A percentile compares a stretch with the other conserved stretches of the same genome.
phyloP scores from a whole-genome alignment of 2,329 filamentous ascomycete genomes.

The Dendrostoma leiphaemia region DNA sequence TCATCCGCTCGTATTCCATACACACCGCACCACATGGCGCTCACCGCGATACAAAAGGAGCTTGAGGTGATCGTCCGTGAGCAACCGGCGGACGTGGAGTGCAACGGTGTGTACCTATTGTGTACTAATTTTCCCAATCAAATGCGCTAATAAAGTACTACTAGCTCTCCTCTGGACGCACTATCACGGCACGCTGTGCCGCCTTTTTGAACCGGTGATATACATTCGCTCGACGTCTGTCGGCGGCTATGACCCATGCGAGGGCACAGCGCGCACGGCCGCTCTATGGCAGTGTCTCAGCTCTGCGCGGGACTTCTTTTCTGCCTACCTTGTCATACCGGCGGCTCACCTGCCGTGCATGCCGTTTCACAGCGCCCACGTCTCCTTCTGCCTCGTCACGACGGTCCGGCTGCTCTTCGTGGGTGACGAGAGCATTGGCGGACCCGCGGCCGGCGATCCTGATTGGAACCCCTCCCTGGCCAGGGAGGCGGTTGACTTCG shows the following conservation, averaged over 20 bases:
- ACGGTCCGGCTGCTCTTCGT: conserved; percentile 34
- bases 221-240: conserved; percentile 24
- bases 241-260: conserved; percentile 12
- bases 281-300: conserved; percentile 37
- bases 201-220: conserved; percentile 38
- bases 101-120: conserved; percentile 23
- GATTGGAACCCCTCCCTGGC: conserved; percentile 37
- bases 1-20: conserved; percentile 19
- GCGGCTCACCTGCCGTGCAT: conserved; percentile 26
- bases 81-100: conserved; percentile 21
- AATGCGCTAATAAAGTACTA: neutral
- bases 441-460: conserved; percentile 16
- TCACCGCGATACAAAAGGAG: conserved; percentile 31
- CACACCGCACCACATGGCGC: conserved; percentile 31
- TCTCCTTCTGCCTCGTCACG: conserved; percentile 35
- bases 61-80: conserved; percentile 25
- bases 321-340: conserved; percentile 26
- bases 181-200: conserved; percentile 31
- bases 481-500: conserved; percentile 32
- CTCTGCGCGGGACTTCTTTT: conserved; percentile 26
- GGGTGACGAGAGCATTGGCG: conserved; percentile 19
- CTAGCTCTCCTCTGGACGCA: conserved; percentile 33
- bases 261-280: conserved; percentile 30
- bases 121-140: too few relatives aligned
- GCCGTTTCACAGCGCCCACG: conserved; percentile 29